Conservation (phyloP, 495 filamentous ascomycete genomes). For the Zalerion maritima region DNA sequence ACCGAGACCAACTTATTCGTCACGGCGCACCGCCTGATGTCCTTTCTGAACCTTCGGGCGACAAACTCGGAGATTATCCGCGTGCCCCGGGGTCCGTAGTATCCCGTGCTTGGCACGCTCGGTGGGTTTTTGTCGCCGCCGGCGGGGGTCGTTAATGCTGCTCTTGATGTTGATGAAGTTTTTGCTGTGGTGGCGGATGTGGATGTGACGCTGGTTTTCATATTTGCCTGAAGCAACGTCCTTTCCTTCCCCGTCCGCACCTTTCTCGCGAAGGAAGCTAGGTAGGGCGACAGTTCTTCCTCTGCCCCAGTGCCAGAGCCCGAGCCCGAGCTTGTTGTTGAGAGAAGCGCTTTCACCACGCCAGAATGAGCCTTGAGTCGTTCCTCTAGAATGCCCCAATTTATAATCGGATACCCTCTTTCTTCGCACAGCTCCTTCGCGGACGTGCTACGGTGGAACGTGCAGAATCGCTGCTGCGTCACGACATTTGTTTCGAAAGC, state of each 20-base stretch:
- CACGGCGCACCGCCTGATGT: conserved; percentile 47
- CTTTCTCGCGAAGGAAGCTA: conserved; percentile 40
- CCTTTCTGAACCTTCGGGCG: conserved; percentile 41
- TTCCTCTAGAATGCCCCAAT: conserved; percentile 56
- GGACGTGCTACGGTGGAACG: conserved; percentile 44
- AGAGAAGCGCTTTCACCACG: conserved; percentile 43
- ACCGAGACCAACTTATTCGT: conserved; percentile 55
- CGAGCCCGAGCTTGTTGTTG: too few relatives aligned
- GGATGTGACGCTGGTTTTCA: conserved; percentile 33
- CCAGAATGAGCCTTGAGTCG: conserved; percentile 43
- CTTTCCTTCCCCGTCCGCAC: conserved; percentile 47
- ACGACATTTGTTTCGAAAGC: conserved; percentile 42
- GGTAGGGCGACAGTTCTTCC: conserved; percentile 42
- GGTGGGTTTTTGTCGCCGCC: conserved; percentile 9
- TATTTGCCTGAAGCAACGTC: conserved; percentile 42
- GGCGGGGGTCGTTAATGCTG: conserved; percentile 10
- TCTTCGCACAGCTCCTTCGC: conserved; percentile 46
- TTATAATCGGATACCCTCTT: conserved; percentile 60
- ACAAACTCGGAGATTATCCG: conserved; percentile 49
- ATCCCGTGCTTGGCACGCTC: conserved; percentile 46
- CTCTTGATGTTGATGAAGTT: too few relatives aligned
- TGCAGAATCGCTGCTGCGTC: conserved; percentile 56
- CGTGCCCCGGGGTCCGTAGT: conserved; percentile 74
- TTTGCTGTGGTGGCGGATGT: too few relatives aligned
- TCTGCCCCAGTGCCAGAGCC: too few relatives aligned